Conservation (phyloP, 257 asterid genomes). For the Nyctanthes arbortristis region DNA sequence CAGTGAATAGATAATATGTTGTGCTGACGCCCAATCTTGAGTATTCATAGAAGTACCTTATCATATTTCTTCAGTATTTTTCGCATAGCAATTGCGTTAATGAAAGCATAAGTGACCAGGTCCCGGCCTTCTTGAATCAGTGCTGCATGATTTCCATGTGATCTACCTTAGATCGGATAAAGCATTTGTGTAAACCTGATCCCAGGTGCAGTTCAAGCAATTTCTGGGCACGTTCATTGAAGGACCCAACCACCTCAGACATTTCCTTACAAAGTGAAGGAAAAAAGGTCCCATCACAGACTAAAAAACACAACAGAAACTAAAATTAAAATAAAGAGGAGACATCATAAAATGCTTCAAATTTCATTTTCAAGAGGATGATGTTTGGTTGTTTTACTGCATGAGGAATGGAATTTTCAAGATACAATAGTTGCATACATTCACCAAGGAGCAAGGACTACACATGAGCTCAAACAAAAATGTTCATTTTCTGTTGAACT, state of each 20-base stretch:
- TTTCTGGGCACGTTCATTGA: constrained; percentile 68
- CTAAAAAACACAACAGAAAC: constrained; percentile 35
- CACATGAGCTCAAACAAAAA: not conserved
- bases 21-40: not conserved
- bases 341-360: not conserved
- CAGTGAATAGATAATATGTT: not conserved
- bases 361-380: not conserved
- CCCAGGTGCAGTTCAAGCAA: constrained; percentile 75
- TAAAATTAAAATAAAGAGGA: constrained; percentile 11
- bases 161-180: constrained; percentile 60
- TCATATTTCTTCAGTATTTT: constrained; percentile 96
- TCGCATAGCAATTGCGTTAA: constrained; percentile 87
- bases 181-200: constrained; percentile 67
- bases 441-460: too few species aligned
- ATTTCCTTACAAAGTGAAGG: constrained; percentile 83
- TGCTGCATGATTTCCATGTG: constrained; percentile 52
- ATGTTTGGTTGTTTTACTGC: constrained; percentile 1
- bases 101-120: constrained; percentile 73
- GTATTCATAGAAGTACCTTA: constrained; percentile 41
- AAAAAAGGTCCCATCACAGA: constrained; percentile 91
- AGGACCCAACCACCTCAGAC: constrained; percentile 87
- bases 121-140: constrained; percentile 81
- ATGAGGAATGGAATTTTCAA: not conserved
- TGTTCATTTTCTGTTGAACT: not conserved
- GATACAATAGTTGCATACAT: not conserved